These are phyloP conservation scores for Nannochloropsis oceanica DNA, from an alignment of 108 stramenopile genomes.

Conservation along the genomic window DNA sequence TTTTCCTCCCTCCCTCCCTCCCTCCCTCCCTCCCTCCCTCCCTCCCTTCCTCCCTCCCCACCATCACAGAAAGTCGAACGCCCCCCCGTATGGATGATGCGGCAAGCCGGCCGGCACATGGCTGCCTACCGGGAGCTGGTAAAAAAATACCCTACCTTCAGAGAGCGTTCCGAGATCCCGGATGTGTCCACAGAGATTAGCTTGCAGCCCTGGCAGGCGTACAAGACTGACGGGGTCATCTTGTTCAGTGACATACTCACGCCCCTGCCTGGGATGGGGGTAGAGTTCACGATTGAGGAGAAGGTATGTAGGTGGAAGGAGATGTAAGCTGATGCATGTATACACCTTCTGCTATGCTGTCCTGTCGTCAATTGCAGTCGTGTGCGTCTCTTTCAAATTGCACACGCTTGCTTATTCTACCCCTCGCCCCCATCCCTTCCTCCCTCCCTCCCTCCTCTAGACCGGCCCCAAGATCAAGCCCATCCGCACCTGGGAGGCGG, in stretches of 20 bases:
- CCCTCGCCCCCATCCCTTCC: neutral
- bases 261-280: conserved; percentile 46
- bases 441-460: neutral
- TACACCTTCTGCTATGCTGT: no score
- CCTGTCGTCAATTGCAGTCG: no score
- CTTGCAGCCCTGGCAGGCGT: conserved; percentile 78
- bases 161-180: conserved; percentile 81
- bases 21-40: conserved; percentile 38
- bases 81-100: conserved; percentile 99
- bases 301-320: conserved; percentile 41
- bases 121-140: conserved; percentile 84
- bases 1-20: neutral
- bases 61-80: conserved; percentile 78
- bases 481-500: conserved; percentile 30
- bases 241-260: conserved; percentile 54
- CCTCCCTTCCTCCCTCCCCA: conserved; percentile 45
- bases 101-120: conserved; percentile 98
- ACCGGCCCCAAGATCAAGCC: conserved; percentile 65
- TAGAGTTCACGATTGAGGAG: conserved; percentile 88
- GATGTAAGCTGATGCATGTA: neutral
- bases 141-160: conserved; percentile 79
- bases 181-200: conserved; percentile 77
- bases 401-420: neutral
- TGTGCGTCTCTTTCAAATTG: no score
- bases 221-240: conserved; percentile 92